A percentile compares a stretch with the other conserved stretches of the same genome.
Conservation (phyloP, 306 rosid species). For the Biancaea sappan region DNA sequence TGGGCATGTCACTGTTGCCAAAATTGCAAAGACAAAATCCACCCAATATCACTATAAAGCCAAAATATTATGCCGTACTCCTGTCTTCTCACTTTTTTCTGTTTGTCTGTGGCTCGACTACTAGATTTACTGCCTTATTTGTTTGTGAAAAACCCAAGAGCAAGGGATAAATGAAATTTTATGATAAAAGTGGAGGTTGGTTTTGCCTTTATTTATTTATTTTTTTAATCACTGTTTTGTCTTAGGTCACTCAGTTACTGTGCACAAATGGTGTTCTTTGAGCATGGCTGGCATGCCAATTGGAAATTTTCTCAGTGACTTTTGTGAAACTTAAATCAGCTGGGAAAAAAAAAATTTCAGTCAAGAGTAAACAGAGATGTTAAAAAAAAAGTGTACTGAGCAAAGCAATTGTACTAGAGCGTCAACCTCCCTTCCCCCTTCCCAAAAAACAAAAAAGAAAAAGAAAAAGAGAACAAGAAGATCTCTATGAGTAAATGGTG, state of each 20-base stretch:
- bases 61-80: slow-evolving; percentile 16
- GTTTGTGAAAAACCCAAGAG: slow-evolving; percentile 6
- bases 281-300: slow-evolving; percentile 22
- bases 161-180: not conserved
- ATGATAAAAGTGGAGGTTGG: not conserved
- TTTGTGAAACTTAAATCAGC: slow-evolving; percentile 4
- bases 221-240: not conserved
- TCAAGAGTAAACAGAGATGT: slow-evolving; percentile 14
- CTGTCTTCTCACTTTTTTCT: slow-evolving; percentile 24
- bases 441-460: not conserved
- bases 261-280: slow-evolving; percentile 15
- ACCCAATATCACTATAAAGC: slow-evolving; percentile 28
- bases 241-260: slow-evolving; percentile 26
- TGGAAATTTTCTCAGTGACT: not conserved
- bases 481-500: slow-evolving; percentile 15
- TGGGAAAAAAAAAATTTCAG: slow-evolving; percentile 3
- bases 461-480: not conserved
- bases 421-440: not conserved
- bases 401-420: not conserved
- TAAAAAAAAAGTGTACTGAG: slow-evolving; percentile 16
- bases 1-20: slow-evolving; percentile 21
- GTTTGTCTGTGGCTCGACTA: slow-evolving; percentile 7
- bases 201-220: slow-evolving; percentile 3
- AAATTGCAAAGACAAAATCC: slow-evolving; percentile 25
- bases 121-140: slow-evolving; percentile 20